Evolutionary conservation across 2,329 filamentous ascomycete species (phyloP).

Genomic region (Cyphellophora attinorum): DNA sequence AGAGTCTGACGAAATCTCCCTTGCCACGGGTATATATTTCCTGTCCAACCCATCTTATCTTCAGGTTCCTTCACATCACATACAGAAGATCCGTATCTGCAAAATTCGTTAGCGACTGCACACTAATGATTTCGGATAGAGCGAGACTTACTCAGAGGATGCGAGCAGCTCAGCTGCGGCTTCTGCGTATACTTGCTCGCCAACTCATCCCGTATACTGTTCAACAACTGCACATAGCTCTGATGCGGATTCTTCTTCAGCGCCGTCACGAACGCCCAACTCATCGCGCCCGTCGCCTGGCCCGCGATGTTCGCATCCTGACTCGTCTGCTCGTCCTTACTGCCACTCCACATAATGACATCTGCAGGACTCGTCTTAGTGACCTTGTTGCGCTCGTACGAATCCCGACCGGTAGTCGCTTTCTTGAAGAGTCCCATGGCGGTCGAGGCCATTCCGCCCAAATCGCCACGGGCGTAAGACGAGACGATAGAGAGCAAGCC

Average conservation of each 20-base stretch:
- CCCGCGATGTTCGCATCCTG: slow-evolving; percentile 82
- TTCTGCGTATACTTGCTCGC: slow-evolving; percentile 84
- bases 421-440: slow-evolving; percentile 84
- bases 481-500: slow-evolving; percentile 58
- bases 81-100: slow-evolving; percentile 57
- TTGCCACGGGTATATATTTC: no score
- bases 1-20: no score
- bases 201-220: slow-evolving; percentile 87
- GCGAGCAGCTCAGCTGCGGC: slow-evolving; percentile 90
- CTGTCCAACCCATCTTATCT: no score
- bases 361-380: slow-evolving; percentile 93
- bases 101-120: slow-evolving; percentile 16
- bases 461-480: slow-evolving; percentile 73
- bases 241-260: slow-evolving; percentile 90
- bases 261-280: slow-evolving; percentile 87
- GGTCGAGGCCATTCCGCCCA: slow-evolving; percentile 68
- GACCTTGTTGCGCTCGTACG: slow-evolving; percentile 67
- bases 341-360: slow-evolving; percentile 96
- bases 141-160: slow-evolving; percentile 70
- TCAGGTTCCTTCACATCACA: slow-evolving; percentile 46
- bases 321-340: slow-evolving; percentile 91
- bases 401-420: slow-evolving; percentile 67
- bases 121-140: slow-evolving; percentile 11
- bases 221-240: slow-evolving; percentile 90
- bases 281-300: slow-evolving; percentile 95